A percentile compares a stretch with the other conserved stretches of the same genome.
phyloP scores from a whole-genome alignment of 2,329 filamentous ascomycete species.

The Rhinocladiella similis region DNA sequence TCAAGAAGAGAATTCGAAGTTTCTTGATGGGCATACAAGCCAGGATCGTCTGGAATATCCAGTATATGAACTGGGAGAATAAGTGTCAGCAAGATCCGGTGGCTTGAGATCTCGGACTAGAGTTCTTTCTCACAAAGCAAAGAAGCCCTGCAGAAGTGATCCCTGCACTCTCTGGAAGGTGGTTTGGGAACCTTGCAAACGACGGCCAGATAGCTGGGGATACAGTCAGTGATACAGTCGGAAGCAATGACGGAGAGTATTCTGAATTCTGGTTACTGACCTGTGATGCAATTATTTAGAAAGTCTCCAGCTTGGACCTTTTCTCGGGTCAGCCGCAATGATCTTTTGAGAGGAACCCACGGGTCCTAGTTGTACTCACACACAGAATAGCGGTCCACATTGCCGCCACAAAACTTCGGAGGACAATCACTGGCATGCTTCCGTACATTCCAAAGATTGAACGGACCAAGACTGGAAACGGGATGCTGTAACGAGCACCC shows the following conservation, averaged over 20 bases:
- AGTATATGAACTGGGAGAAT: constrained; percentile 46
- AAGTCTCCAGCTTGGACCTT: constrained; percentile 45
- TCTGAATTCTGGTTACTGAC: no score
- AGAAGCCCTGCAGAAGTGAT: constrained; percentile 47
- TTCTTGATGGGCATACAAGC: constrained; percentile 47
- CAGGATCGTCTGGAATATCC: constrained; percentile 48
- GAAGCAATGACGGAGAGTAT: no score
- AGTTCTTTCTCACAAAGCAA: constrained; percentile 41
- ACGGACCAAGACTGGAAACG: constrained; percentile 36
- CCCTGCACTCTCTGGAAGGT: constrained; percentile 32
- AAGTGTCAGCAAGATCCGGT: background rate
- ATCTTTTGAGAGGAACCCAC: no score
- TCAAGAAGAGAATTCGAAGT: constrained; percentile 45
- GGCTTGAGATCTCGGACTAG: constrained; percentile 27
- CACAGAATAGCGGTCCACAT: constrained; percentile 51
- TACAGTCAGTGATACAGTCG: constrained; percentile 31
- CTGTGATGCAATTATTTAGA: constrained; percentile 38
- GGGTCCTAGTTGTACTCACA: constrained; percentile 2
- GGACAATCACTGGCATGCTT: constrained; percentile 37
- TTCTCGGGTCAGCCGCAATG: background rate
- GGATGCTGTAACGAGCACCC: constrained; percentile 35
- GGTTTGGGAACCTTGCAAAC: constrained; percentile 45
- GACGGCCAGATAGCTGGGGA: constrained; percentile 48
- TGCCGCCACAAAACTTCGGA: constrained; percentile 40
- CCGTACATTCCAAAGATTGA: constrained; percentile 41